Conservation (phyloP, 495 filamentous ascomycete genomes). For the Cryomyces antarcticus region DNA sequence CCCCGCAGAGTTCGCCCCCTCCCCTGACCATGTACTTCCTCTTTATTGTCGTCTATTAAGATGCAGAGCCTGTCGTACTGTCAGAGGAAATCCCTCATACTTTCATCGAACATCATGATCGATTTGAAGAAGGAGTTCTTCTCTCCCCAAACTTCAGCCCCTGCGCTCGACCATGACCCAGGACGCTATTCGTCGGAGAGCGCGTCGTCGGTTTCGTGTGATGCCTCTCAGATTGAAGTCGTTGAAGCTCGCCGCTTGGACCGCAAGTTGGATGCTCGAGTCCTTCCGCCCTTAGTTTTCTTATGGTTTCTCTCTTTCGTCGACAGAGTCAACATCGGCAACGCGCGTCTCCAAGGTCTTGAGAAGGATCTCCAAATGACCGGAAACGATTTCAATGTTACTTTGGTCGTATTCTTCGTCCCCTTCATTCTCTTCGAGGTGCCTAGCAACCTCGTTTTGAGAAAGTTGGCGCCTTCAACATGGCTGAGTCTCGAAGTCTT, state of each 20-base stretch:
- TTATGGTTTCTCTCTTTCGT: constrained; percentile 7
- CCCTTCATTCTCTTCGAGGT: constrained; percentile 44
- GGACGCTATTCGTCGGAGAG: too few relatives aligned
- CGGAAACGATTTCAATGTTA: constrained; percentile 35
- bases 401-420: constrained; percentile 41
- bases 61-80: too few relatives aligned
- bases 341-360: constrained; percentile 38
- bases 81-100: too few relatives aligned
- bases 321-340: constrained; percentile 21
- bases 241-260: neutral
- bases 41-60: too few relatives aligned
- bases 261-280: neutral
- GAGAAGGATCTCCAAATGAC: constrained; percentile 33
- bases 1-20: too few relatives aligned
- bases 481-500: neutral
- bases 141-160: too few relatives aligned
- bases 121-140: too few relatives aligned
- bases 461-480: neutral
- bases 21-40: too few relatives aligned
- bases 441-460: neutral
- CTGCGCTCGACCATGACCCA: too few relatives aligned
- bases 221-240: too few relatives aligned
- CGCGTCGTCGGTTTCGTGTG: too few relatives aligned
- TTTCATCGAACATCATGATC: too few relatives aligned
- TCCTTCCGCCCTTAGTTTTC: neutral